Conservation (phyloP, 169 alveolate genomes). For the Plasmodium vivax region DNA sequence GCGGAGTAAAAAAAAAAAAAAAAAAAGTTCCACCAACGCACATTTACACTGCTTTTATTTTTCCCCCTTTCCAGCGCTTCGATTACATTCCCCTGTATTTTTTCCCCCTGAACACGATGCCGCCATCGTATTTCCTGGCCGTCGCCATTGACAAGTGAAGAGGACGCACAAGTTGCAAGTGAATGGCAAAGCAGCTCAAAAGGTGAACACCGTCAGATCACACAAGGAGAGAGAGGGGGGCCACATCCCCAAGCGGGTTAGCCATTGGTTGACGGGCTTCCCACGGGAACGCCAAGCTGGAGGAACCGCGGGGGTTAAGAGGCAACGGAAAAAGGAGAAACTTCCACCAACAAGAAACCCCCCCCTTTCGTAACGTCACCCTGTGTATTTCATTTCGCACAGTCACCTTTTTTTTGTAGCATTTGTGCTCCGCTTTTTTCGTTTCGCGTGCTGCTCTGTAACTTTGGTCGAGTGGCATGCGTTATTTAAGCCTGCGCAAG, state of each 20-base stretch:
- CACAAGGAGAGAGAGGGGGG: neutral
- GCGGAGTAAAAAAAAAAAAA: neutral
- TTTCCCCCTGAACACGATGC: constrained; percentile 67
- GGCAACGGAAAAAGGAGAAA: neutral
- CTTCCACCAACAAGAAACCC: neutral
- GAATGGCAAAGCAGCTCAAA: neutral
- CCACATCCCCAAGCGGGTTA: neutral
- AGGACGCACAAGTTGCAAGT: neutral
- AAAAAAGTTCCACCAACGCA: neutral
- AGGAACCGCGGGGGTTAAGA: neutral
- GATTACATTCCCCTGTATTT: constrained; percentile 64
- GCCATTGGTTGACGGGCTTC: neutral
- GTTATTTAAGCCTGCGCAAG: neutral
- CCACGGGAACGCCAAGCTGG: neutral
- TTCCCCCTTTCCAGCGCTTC: constrained; percentile 34
- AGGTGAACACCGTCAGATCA: neutral
- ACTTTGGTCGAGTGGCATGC: neutral
- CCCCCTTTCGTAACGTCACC: neutral
- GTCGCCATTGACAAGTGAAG: constrained; percentile 49
- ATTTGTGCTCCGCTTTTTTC: neutral
- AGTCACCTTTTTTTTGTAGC: neutral
- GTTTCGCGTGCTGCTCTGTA: neutral
- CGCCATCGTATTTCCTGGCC: constrained; percentile 68
- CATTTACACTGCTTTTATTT: neutral
- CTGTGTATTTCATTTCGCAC: neutral